phyloP scores from a whole-genome alignment of 2,329 filamentous ascomycete genomes.

The Curvularia hawaiiensis region DNA sequence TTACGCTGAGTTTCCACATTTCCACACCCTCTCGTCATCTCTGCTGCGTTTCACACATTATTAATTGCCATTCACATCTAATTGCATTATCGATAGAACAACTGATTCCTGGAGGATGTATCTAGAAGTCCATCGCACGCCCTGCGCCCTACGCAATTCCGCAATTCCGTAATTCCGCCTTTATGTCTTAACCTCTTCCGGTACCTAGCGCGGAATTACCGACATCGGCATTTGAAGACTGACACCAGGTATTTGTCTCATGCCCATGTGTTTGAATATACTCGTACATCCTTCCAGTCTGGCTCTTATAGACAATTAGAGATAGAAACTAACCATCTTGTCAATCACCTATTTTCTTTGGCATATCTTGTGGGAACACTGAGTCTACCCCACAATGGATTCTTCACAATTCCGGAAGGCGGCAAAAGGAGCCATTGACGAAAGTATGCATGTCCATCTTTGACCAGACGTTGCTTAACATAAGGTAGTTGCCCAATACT shows the following conservation, averaged over 20 bases:
- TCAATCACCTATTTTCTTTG: neutral
- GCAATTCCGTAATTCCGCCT: no score
- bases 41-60: neutral
- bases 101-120: neutral
- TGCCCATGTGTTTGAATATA: no score
- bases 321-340: no score
- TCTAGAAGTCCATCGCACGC: neutral
- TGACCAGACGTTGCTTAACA: neutral
- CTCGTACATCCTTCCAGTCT: no score
- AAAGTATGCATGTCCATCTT: slow-evolving; percentile 61
- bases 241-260: no score
- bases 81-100: neutral
- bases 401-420: slow-evolving; percentile 77
- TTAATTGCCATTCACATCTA: neutral
- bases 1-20: neutral
- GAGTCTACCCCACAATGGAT: slow-evolving; percentile 61
- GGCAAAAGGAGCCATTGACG: slow-evolving; percentile 78
- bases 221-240: no score
- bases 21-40: neutral
- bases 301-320: no score
- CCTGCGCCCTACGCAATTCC: no score
- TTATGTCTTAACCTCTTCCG: no score
- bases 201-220: no score
- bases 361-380: neutral
- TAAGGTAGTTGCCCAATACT: slow-evolving; percentile 77